Evolutionary conservation across 2,329 filamentous ascomycete species (phyloP), one percentile per base, ranked within the genome.

Genomic region (Arthrobotrys musiformis): DNA sequence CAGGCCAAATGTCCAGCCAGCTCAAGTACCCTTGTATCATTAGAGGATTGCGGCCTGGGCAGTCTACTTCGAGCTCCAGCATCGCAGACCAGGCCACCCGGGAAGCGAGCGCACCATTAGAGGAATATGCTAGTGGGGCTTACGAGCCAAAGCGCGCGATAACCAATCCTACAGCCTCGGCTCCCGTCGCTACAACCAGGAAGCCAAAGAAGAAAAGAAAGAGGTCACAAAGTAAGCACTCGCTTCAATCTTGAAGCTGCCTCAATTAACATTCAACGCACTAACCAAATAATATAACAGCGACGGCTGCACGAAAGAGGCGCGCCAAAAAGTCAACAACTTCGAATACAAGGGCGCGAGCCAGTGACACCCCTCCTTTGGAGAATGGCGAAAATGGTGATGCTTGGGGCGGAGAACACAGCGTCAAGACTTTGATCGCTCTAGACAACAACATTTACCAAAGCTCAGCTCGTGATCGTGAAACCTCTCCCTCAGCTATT

Each of bases 1-100:
- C n/a, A 26, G 19, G n/a, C n/a, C n/a, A 48, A 6, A 64, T 76
- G 37, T 28, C 64, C 5, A 28, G 48, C 2, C 48, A 19, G 33
- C 54, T 52, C 1, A 30, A 37, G 44, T 68, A 54, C 26, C 62
- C 61, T 30, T 44, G 35, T 3, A 61, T 54, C n/a, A 50, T 63
- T 4, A 56, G 33, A 3, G 42, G 37, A 1, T 48, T 63, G 15
- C 63, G 61, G 40, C 50, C 19, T 1, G 22, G 61, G 9, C 40
- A 42, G 17, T 4, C 52, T 24, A 17, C 50, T 1, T 30, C 15
- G 3, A 54, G 33, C n/a, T 2, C 56, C 5, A 24, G 13, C 19
- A 24, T 44, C 15, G 4, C 26, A 6, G 2, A 17, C 4, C 35
- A 56, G 40, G 70, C 54, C 1, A 54, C 52, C 22, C 56, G 9